Conservation (phyloP, 1,284 basidiomycete species). For the Taiwanofungus camphoratus region DNA sequence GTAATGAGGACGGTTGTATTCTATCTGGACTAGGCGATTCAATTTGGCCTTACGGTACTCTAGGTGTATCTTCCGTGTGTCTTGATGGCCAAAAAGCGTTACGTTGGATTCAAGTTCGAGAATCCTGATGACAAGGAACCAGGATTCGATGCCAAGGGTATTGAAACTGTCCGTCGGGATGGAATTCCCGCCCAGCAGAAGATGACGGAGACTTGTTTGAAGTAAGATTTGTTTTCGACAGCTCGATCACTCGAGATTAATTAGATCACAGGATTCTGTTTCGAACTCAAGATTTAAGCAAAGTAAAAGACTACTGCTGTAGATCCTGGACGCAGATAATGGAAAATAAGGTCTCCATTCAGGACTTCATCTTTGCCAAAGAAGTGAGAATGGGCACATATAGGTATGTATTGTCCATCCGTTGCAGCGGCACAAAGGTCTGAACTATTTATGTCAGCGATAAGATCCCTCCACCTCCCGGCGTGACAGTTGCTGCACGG, state of each 20-base stretch:
- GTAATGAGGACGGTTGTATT: too few species aligned
- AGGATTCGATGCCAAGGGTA: conserved; percentile 93
- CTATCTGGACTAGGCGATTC: not conserved
- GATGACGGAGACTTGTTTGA: conserved; percentile 83
- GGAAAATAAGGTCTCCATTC: conserved; percentile 73
- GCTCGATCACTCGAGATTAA: conserved; percentile 1
- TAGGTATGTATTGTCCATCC: conserved; percentile 42
- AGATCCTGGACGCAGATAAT: conserved; percentile 84
- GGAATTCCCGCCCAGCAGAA: conserved; percentile 85
- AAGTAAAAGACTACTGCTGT: conserved; percentile 86
- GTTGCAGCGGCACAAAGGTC: not conserved
- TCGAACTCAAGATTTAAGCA: conserved; percentile 80
- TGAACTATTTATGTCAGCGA: conserved; percentile 43
- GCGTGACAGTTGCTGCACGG: conserved; percentile 81
- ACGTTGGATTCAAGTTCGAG: conserved; percentile 96
- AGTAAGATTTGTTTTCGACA: conserved; percentile 44
- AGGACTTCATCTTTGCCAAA: conserved; percentile 94
- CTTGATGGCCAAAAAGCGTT: conserved; percentile 93
- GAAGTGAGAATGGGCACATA: conserved; percentile 92
- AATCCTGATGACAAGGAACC: conserved; percentile 73
- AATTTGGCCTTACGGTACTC: not conserved
- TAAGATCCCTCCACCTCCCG: conserved; percentile 83
- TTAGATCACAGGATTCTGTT: conserved; percentile 69
- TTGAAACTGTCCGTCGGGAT: conserved; percentile 93
- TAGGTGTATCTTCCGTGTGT: conserved; percentile 93